Evolutionary conservation across 768 basidiomycete species (phyloP).

Genomic region (Leccinum disarticulatum): DNA sequence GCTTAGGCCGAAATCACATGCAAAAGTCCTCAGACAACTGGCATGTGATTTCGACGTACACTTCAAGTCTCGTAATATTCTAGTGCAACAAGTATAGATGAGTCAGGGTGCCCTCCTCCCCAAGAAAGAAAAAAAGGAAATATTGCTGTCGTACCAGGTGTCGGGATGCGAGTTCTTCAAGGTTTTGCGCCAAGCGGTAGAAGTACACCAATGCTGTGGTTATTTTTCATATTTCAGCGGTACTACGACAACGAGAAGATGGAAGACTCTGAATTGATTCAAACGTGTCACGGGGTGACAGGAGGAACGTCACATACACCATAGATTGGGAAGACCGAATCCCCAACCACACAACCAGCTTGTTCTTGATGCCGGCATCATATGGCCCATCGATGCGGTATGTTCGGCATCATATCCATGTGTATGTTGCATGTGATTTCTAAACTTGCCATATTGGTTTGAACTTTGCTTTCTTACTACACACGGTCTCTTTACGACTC

Average conservation of each 20-base stretch:
- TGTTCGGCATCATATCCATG: neutral
- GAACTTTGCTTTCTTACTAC: neutral
- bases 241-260: neutral
- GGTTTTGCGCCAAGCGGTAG: neutral
- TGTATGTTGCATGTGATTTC: neutral
- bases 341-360: neutral
- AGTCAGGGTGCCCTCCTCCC: neutral
- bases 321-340: neutral
- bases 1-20: neutral
- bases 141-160: neutral
- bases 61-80: neutral
- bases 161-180: neutral
- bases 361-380: neutral
- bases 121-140: neutral
- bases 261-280: neutral
- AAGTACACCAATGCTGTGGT: neutral
- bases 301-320: neutral
- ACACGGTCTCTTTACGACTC: neutral
- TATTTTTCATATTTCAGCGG: neutral
- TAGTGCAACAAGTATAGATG: neutral
- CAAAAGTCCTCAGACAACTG: neutral
- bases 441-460: neutral
- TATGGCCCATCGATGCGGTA: neutral
- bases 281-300: neutral
- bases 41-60: neutral